Conservation (phyloP, 805 yeast genomes). For the Candida anglica region DNA sequence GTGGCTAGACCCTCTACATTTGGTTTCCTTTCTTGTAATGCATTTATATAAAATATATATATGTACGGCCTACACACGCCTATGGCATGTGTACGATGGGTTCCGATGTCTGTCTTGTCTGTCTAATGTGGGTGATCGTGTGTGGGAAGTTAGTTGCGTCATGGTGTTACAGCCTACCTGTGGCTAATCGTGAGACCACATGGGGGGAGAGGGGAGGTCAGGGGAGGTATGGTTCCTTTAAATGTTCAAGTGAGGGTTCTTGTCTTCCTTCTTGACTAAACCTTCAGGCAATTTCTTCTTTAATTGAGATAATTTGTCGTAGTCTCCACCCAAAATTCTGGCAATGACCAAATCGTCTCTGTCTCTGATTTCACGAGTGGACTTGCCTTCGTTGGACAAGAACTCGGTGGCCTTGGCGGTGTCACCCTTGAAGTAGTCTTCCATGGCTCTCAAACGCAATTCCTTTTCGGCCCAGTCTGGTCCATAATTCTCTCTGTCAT, state of each 20-base stretch:
- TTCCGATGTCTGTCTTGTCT: not conserved
- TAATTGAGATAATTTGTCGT: conserved; percentile 63
- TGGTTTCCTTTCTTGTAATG: not conserved
- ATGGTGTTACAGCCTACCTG: too few species aligned
- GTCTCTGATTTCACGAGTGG: conserved; percentile 53
- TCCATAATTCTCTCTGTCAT: conserved; percentile 37
- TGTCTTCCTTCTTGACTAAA: conserved; percentile 32
- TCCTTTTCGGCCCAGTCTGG: conserved; percentile 84
- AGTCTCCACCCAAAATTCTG: conserved; percentile 78
- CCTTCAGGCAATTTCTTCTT: conserved; percentile 45
- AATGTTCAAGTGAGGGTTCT: conserved; percentile 30
- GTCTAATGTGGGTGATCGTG: not conserved
- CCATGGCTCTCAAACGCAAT: conserved; percentile 69
- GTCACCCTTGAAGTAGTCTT: conserved; percentile 54
- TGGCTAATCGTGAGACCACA: too few species aligned
- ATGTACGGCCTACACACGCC: not conserved
- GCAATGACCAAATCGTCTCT: conserved; percentile 79
- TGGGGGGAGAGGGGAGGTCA: too few species aligned
- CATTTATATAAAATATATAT: not conserved
- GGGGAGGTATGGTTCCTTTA: too few species aligned
- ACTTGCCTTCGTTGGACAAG: conserved; percentile 48
- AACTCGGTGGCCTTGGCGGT: conserved; percentile 50
- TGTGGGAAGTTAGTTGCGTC: not conserved
- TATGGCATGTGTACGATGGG: too few species aligned
- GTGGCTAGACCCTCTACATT: not conserved